These are phyloP conservation scores for Scolecobasidium constrictum DNA, from an alignment of 2,329 filamentous ascomycete genomes.

Conservation along the genomic window DNA sequence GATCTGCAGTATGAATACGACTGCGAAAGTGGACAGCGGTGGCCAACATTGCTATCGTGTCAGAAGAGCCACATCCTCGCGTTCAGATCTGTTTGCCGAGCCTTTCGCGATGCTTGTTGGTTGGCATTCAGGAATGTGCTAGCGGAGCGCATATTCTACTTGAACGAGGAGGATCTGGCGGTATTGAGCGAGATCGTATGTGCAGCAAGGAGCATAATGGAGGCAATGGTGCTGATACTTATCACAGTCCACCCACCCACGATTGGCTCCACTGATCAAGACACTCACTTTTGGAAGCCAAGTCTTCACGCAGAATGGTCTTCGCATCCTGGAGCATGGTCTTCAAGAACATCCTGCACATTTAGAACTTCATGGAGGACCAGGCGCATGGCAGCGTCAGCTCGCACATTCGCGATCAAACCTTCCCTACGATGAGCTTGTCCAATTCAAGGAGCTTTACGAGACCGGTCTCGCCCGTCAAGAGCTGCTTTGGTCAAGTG, in stretches of 20 bases:
- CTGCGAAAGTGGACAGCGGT: slow-evolving; percentile 1
- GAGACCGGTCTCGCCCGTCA: not conserved
- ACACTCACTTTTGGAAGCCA: slow-evolving; percentile 6
- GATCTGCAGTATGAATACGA: slow-evolving; percentile 2
- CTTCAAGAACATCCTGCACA: not conserved
- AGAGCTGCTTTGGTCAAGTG: not conserved
- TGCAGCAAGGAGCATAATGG: too few species aligned
- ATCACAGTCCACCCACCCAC: not conserved
- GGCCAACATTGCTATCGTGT: not conserved
- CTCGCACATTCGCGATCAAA: not conserved
- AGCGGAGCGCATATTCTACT: slow-evolving; percentile 4
- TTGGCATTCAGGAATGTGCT: not conserved
- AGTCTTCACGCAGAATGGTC: slow-evolving; percentile 1
- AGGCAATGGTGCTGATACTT: too few species aligned
- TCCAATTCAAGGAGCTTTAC: not conserved
- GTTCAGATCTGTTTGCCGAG: slow-evolving; percentile 3
- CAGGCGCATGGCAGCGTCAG: slow-evolving; percentile 3
- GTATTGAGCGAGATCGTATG: not conserved
- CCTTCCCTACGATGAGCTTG: not conserved
- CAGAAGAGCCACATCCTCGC: slow-evolving; percentile 1
- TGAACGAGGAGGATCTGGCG: slow-evolving; percentile 1
- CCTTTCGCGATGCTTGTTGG: slow-evolving; percentile 7
- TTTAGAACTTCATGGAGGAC: too few species aligned
- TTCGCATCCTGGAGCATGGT: not conserved
- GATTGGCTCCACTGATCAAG: not conserved